These are phyloP conservation scores for Cichorium intybus DNA, from an alignment of 140 eudicot genomes.

Conservation along the genomic window DNA sequence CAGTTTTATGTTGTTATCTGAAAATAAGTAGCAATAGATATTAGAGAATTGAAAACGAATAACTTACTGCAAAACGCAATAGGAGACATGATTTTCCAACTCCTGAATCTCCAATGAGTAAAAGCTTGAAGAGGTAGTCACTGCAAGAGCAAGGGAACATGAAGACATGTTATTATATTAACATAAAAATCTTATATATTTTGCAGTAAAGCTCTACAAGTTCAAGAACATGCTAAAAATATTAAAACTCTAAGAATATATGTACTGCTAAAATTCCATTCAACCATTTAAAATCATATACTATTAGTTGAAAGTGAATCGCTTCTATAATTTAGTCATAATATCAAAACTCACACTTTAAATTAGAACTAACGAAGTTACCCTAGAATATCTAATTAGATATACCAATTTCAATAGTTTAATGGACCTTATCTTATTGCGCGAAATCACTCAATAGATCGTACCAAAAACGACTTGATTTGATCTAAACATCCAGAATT, in stretches of 20 bases:
- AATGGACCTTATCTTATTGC: background rate
- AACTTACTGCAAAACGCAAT: conserved; percentile 95
- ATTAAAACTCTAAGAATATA: background rate
- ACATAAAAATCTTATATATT: conserved; percentile 1
- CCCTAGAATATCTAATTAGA: conserved; percentile 6
- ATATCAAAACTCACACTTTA: background rate
- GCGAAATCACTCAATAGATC: conserved; percentile 11
- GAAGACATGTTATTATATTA: background rate
- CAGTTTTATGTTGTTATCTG: background rate
- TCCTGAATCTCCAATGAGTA: conserved; percentile 98
- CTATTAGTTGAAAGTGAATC: background rate
- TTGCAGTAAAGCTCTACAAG: background rate
- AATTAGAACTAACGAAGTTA: background rate
- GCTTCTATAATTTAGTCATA: background rate
- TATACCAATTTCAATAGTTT: background rate
- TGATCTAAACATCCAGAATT: conserved; percentile 5
- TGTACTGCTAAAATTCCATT: background rate
- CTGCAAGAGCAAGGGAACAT: conserved; percentile 39
- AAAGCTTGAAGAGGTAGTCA: conserved; percentile 89
- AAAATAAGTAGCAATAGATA: background rate
- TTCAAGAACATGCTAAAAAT: background rate
- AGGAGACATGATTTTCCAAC: conserved; percentile 97
- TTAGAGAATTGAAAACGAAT: background rate
- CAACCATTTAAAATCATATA: background rate
- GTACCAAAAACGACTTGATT: conserved; percentile 4